These are phyloP conservation scores for Mucor piriformis DNA, from an alignment of 371 early-diverging fungal genomes.

Conservation along the genomic window DNA sequence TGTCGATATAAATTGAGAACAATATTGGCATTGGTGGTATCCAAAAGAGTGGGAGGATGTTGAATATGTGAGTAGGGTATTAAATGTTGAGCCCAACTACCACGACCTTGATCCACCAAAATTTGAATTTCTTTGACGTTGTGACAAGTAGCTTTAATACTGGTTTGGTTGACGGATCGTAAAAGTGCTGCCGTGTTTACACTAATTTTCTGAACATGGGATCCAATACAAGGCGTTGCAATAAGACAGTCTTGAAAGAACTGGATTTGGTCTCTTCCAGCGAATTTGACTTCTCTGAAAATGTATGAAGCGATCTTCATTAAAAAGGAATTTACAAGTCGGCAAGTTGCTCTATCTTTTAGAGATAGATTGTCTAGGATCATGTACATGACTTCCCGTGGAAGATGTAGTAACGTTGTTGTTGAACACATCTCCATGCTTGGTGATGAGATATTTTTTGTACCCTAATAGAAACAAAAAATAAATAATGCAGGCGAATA, in stretches of 20 bases:
- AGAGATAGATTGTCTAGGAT: not conserved
- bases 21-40: not conserved
- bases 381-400: not conserved
- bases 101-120: not conserved
- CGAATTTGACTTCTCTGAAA: not conserved
- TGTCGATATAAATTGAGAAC: not conserved
- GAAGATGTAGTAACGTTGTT: not conserved
- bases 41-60: not conserved
- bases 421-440: not conserved
- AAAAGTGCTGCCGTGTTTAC: not conserved
- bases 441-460: too few species aligned
- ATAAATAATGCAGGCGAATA: too few species aligned
- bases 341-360: not conserved
- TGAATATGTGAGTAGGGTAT: not conserved
- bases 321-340: not conserved
- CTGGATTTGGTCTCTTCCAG: not conserved
- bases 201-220: not conserved
- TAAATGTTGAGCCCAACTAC: not conserved
- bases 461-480: too few species aligned
- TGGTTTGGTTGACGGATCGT: not conserved
- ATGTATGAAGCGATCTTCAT: not conserved
- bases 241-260: not conserved
- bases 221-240: not conserved
- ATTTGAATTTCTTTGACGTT: not conserved
- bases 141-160: not conserved